These are phyloP conservation scores for Euclidium syriacum DNA, from an alignment of 345 rosid genomes.

Conservation along the genomic window DNA sequence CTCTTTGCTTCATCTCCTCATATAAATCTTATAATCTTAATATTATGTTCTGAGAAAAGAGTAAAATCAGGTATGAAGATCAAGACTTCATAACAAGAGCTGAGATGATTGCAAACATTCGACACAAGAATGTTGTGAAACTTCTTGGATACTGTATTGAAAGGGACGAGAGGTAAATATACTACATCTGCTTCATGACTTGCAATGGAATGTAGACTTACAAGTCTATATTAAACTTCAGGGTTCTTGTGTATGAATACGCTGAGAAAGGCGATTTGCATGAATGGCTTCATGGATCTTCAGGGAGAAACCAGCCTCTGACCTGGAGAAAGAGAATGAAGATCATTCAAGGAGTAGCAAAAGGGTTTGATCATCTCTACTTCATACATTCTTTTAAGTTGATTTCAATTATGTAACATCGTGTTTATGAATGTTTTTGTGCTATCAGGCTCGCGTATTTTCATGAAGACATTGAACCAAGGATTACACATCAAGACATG, in stretches of 20 bases:
- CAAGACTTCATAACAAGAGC: conserved; percentile 44
- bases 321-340: conserved; percentile 52
- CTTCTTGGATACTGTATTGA: conserved; percentile 63
- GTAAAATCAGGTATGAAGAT: conserved; percentile 33
- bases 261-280: conserved; percentile 66
- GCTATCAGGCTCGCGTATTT: conserved; percentile 60
- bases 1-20: background rate
- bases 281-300: conserved; percentile 68
- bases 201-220: background rate
- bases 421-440: conserved; percentile 8
- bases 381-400: background rate
- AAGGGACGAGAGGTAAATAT: conserved; percentile 49
- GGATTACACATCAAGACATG: conserved; percentile 46
- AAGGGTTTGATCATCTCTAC: conserved; percentile 40
- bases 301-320: conserved; percentile 40
- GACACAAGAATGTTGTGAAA: conserved; percentile 65
- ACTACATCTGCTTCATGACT: background rate
- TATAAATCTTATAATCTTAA: background rate
- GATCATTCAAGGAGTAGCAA: conserved; percentile 69
- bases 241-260: conserved; percentile 67
- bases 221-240: conserved; percentile 16
- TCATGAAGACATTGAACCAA: conserved; percentile 66
- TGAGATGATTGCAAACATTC: conserved; percentile 44
- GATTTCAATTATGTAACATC: background rate
- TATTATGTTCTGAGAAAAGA: background rate